Conservation (phyloP, 148 eudicot genomes). For the Rhododendron ferrugineum region DNA sequence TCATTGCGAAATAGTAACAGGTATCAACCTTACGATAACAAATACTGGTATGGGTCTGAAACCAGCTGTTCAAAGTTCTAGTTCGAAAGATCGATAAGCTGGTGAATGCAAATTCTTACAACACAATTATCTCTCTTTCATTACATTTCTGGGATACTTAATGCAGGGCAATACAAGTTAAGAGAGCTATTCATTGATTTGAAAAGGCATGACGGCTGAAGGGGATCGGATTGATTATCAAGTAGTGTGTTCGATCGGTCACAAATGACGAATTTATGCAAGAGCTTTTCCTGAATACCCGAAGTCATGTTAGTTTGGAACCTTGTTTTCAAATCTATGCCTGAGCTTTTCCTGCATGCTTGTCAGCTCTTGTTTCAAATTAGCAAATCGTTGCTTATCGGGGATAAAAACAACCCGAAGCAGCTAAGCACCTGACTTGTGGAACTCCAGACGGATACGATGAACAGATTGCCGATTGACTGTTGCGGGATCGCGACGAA, state of each 20-base stretch:
- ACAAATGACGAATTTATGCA: too few relatives aligned
- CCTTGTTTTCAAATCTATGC: too few relatives aligned
- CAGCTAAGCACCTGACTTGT: not conserved
- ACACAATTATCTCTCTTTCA: not conserved
- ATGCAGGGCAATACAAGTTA: not conserved
- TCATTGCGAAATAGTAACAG: too few relatives aligned
- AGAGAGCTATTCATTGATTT: not conserved
- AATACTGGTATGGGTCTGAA: not conserved
- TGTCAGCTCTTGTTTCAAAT: not conserved
- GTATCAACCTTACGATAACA: too few relatives aligned
- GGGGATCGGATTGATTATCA: too few relatives aligned
- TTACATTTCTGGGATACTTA: not conserved
- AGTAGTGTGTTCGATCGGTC: too few relatives aligned
- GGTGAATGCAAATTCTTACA: not conserved
- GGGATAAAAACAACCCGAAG: not conserved
- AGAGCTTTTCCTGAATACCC: too few relatives aligned
- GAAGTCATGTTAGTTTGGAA: too few relatives aligned
- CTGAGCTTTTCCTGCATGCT: too few relatives aligned
- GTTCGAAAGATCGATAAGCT: not conserved
- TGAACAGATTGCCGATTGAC: conserved; percentile 13
- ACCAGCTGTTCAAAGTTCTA: not conserved
- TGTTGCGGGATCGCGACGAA: conserved; percentile 18
- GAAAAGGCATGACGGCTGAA: too few relatives aligned
- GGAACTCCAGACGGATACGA: conserved; percentile 2
- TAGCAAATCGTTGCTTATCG: not conserved